phyloP scores from a whole-genome alignment of 306 rosid species.

The Betula pendula region DNA sequence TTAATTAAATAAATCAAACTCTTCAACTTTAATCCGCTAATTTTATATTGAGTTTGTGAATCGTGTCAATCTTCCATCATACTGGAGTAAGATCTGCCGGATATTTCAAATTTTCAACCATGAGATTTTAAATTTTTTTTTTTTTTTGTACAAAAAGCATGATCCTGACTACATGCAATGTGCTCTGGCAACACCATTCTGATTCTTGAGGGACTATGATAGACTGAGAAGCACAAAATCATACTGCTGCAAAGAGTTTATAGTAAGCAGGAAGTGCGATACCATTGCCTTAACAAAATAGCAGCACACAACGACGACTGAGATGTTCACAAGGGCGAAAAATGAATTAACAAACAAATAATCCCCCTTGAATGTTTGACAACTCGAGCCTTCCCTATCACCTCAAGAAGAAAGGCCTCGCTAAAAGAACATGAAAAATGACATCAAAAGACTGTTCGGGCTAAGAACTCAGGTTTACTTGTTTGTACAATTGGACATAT shows the following conservation, averaged over 20 bases:
- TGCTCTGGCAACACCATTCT: background rate
- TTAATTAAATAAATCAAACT: no score
- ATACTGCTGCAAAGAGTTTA: background rate
- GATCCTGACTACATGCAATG: no score
- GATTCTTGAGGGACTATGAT: background rate
- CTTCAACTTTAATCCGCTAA: no score
- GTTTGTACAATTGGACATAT: background rate
- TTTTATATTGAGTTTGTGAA: no score
- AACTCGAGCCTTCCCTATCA: background rate
- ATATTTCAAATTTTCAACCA: no score
- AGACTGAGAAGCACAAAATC: background rate
- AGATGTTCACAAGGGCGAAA: no score
- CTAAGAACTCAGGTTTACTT: background rate
- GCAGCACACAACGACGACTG: no score
- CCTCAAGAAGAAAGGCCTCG: background rate
- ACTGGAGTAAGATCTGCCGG: no score
- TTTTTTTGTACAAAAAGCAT: no score
- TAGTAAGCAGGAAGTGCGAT: background rate
- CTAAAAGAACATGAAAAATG: background rate
- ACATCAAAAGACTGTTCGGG: background rate
- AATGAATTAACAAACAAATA: slow-evolving; percentile 4
- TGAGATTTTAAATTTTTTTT: no score
- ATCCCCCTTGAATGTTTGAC: slow-evolving; percentile 21
- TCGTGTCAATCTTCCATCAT: no score
- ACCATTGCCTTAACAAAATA: background rate